Evolutionary conservation across 177 flowering plant genomes (phyloP).

Genomic region (Vitis hybrid): DNA sequence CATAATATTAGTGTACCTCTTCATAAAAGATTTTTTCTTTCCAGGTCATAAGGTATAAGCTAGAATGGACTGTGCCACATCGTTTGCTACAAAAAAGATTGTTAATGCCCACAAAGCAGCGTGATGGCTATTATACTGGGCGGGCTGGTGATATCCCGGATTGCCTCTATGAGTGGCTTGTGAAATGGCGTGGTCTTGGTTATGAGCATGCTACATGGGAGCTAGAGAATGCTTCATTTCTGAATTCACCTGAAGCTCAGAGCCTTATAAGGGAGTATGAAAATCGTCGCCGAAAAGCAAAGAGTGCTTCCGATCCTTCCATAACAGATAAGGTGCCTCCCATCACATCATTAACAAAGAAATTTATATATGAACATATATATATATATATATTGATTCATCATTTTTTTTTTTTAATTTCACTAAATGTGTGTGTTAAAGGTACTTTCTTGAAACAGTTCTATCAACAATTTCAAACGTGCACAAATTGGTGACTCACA

Average conservation of each 20-base stretch:
- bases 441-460: not conserved
- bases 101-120: slow-evolving; percentile 23
- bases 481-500: too few species aligned
- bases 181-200: slow-evolving; percentile 79
- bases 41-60: slow-evolving; percentile 42
- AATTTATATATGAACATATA: too few species aligned
- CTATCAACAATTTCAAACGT: too few species aligned
- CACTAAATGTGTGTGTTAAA: too few species aligned
- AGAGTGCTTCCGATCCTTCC: slow-evolving; percentile 18
- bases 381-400: too few species aligned
- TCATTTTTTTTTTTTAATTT: not conserved
- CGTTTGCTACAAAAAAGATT: slow-evolving; percentile 61
- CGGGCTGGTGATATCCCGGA: slow-evolving; percentile 3
- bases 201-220: slow-evolving; percentile 83
- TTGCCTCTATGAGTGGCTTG: slow-evolving; percentile 71
- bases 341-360: not conserved
- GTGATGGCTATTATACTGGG: slow-evolving; percentile 13
- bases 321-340: slow-evolving; percentile 34
- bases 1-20: not conserved
- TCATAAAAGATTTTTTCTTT: not conserved
- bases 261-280: slow-evolving; percentile 50
- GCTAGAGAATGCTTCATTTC: slow-evolving; percentile 51
- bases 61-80: slow-evolving; percentile 66
- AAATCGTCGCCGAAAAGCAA: slow-evolving; percentile 44
- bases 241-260: slow-evolving; percentile 45